These are phyloP conservation scores for Yarrowia sp. DNA, from an alignment of 805 yeast species.

Conservation along the genomic window DNA sequence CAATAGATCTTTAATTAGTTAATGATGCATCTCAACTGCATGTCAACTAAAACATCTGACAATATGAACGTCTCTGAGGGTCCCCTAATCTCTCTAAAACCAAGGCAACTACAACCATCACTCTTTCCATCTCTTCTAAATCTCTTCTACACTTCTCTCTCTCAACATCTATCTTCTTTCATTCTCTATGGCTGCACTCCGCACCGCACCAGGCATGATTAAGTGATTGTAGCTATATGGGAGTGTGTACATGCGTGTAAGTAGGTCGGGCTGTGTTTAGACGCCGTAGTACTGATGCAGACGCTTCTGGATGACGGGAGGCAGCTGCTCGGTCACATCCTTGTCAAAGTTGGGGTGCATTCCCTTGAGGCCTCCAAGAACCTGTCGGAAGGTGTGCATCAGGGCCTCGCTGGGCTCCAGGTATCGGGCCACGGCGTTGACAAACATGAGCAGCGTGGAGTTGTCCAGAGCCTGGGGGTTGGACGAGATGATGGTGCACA, in stretches of 20 bases:
- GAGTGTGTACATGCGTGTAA: constrained; percentile 11
- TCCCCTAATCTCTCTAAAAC: no score
- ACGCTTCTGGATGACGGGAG: constrained; percentile 45
- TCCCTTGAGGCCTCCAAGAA: constrained; percentile 41
- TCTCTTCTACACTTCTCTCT: no score
- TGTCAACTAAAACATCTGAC: no score
- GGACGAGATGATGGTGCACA: constrained; percentile 69
- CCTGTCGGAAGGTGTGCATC: constrained; percentile 33
- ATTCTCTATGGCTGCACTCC: constrained; percentile 17
- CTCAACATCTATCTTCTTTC: constrained; percentile 5
- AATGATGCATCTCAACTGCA: no score
- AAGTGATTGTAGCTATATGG: constrained; percentile 31
- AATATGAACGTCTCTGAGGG: no score
- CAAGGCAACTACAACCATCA: no score
- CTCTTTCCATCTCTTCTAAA: no score
- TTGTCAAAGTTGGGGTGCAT: constrained; percentile 42
- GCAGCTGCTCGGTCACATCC: constrained; percentile 42
- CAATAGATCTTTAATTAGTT: no score
- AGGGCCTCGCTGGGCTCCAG: constrained; percentile 42
- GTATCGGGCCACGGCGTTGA: constrained; percentile 60
- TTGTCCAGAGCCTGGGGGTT: constrained; percentile 70
- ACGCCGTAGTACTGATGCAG: constrained; percentile 42
- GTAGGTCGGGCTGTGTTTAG: constrained; percentile 17
- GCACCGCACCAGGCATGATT: constrained; percentile 31
- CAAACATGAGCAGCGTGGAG: constrained; percentile 58